Percentiles rank a stretch among this genome's conserved stretches.
These are phyloP conservation scores for Cardamine resedifolia DNA, from an alignment of 345 rosid genomes.

Conservation along the genomic window DNA sequence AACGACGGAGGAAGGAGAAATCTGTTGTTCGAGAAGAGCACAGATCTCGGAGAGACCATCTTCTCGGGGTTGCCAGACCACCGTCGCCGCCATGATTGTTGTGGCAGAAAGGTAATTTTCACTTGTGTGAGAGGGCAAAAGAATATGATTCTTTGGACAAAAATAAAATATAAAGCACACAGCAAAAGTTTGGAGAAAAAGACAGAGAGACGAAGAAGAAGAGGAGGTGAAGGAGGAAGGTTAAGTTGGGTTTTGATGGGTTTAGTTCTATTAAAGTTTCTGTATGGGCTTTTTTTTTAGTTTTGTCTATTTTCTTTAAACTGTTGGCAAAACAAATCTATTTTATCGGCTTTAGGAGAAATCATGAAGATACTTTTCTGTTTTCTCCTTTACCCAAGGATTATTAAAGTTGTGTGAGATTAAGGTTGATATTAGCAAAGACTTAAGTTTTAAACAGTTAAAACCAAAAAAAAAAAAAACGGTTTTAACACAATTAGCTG, in stretches of 20 bases:
- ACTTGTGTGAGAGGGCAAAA: constrained; percentile 34
- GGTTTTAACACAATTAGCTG: no score
- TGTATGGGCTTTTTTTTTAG: constrained; percentile 32
- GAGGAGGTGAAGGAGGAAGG: not conserved
- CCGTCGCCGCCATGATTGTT: constrained; percentile 52
- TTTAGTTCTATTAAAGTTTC: constrained; percentile 4
- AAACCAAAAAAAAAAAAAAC: no score
- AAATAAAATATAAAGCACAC: constrained; percentile 13
- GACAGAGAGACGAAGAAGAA: constrained; percentile 11
- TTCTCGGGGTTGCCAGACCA: constrained; percentile 86
- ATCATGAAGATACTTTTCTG: no score
- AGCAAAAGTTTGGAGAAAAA: constrained; percentile 32
- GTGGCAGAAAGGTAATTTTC: constrained; percentile 38
- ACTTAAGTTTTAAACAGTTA: no score
- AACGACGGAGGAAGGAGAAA: constrained; percentile 75
- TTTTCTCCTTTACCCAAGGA: no score
- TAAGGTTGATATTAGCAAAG: no score
- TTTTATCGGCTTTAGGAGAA: not conserved
- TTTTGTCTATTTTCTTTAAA: not conserved
- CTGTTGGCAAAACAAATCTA: not conserved
- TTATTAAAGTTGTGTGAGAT: not conserved
- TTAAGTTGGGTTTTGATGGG: constrained; percentile 32
- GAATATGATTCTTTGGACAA: constrained; percentile 34
- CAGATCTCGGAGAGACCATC: constrained; percentile 88
- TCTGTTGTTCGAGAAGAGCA: constrained; percentile 75